A percentile compares a stretch with the other conserved stretches of the same genome.
Evolutionary conservation across 305 asterid genomes (phyloP).

Genomic region (Solanum aculeatissimum): DNA sequence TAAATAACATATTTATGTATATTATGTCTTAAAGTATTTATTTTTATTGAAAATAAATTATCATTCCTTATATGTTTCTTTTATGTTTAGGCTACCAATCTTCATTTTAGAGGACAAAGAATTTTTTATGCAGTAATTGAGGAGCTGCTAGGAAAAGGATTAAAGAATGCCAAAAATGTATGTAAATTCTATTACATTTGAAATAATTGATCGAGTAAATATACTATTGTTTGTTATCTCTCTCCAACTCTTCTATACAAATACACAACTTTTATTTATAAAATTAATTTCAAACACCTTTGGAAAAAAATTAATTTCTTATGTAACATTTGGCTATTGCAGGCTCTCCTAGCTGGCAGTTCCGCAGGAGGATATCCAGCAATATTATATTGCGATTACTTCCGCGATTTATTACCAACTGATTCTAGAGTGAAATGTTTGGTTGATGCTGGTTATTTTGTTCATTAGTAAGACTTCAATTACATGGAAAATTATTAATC

Average conservation of each 20-base stretch:
- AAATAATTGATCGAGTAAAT: background rate
- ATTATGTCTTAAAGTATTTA: background rate
- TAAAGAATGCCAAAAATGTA: conserved; percentile 53
- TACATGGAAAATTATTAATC: too few relatives aligned
- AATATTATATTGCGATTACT: conserved; percentile 54
- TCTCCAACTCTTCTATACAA: background rate
- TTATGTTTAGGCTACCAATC: conserved; percentile 27
- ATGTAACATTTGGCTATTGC: background rate
- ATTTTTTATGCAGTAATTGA: conserved; percentile 37
- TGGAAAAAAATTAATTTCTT: background rate
- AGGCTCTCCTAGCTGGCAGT: conserved; percentile 65
- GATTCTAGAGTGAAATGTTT: conserved; percentile 51
- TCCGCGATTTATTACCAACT: conserved; percentile 29
- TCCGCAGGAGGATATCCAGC: conserved; percentile 72
- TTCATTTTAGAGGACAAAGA: conserved; percentile 12
- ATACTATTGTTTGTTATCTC: background rate
- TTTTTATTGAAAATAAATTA: background rate
- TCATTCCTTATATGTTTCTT: background rate
- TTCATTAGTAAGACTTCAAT: conserved; percentile 6
- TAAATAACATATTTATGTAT: background rate
- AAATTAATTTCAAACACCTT: background rate
- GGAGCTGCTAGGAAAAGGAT: conserved; percentile 53
- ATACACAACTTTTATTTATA: background rate
- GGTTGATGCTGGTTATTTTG: conserved; percentile 61
- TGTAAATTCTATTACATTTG: background rate